Evolutionary conservation across 1,139 yeast genomes (phyloP).

Genomic region (Debaryomyces psychrophilus): DNA sequence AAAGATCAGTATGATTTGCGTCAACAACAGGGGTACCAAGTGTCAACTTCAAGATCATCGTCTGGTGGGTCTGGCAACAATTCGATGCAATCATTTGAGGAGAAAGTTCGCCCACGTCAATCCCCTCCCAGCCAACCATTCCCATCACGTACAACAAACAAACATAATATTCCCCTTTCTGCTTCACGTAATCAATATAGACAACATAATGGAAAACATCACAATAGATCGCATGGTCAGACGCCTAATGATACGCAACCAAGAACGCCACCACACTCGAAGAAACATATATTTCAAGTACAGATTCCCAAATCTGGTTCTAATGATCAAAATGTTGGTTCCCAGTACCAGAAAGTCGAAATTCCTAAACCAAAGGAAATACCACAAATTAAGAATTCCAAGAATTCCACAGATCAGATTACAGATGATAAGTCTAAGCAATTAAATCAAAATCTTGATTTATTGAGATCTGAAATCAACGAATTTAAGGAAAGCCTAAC

Average conservation of each 20-base stretch:
- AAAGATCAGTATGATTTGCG: conserved; percentile 10
- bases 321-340: not conserved
- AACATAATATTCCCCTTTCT: not conserved
- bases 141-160: conserved; percentile 8
- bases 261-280: not conserved
- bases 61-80: conserved; percentile 5
- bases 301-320: not conserved
- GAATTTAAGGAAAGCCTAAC: conserved; percentile 50
- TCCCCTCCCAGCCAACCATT: conserved; percentile 12
- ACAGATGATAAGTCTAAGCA: conserved; percentile 33
- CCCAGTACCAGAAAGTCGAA: no score
- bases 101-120: conserved; percentile 11
- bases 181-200: not conserved
- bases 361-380: not conserved
- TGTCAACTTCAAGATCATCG: conserved; percentile 9
- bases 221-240: not conserved
- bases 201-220: not conserved
- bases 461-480: conserved; percentile 48
- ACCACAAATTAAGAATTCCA: conserved; percentile 12
- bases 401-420: conserved; percentile 27
- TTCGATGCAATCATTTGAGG: not conserved
- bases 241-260: not conserved
- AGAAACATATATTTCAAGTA: not conserved
- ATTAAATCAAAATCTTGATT: conserved; percentile 47
- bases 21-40: conserved; percentile 6